Evolutionary conservation across 2,329 filamentous ascomycete species (phyloP), one percentile per base, ranked within the genome.

Genomic region (Aspergillus clavatus): DNA sequence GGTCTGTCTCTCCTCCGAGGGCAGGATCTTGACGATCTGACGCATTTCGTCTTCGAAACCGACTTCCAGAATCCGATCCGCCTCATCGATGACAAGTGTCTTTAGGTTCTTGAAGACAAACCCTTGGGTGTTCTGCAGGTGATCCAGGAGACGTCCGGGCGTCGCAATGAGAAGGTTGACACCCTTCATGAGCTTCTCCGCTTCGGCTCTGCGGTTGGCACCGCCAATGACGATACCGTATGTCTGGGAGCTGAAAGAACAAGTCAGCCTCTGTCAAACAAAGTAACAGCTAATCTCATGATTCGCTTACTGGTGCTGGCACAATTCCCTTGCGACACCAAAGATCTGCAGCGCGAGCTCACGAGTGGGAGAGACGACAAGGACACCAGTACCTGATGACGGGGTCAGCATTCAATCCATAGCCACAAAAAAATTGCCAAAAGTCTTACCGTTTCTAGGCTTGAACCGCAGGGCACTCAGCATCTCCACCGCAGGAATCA

Each of bases 1-100:
- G 0, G 90, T 96, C 70, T 97, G 91, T 48, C 93, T 78, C 55
- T 90, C 82, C 46, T 94, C 84, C 56, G 85, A 86, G 38, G 90
- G 88, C 14, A 97, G 74, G 44, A 97, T 93, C 76, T 94, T 94
- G 69, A 97, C 84, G 57, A 98, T 95, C 67, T 94, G 86, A 53
- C 88, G 80, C 87, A 98, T 95, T 72, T 98, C 93, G 62, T 97
- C 93, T 69, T 98, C 93, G 76, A 98, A 98, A 59, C 93, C 91
- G 51, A 96, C 88, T 72, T 98, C 93, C 36, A 98, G 75, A 52
- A 98, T 96, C 38, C 93, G 84, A 66, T 98, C 93, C 14, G 93
- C 93, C 72, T 98, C 93, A 60, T 98, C 93, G 56, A 97, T 96
- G 55, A 98, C 81, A 27, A 98, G 77, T 1, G 89, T 87, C 68